phyloP scores from a whole-genome alignment of 169 alveolate species.

The Blepharisma undulans region DNA sequence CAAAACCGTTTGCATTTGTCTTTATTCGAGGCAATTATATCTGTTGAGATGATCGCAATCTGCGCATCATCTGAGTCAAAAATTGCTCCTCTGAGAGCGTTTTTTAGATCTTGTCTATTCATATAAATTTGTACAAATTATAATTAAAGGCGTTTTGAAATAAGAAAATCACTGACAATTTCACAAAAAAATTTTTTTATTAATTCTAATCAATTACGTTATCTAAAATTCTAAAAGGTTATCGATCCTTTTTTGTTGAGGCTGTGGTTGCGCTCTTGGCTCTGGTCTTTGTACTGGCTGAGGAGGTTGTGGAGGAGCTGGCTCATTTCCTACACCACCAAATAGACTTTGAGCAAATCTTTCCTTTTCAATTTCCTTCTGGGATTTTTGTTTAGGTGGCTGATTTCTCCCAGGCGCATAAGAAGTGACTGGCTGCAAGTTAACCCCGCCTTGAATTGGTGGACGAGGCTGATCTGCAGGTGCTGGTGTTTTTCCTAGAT shows the following conservation, averaged over 20 bases:
- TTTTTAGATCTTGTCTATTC: not conserved
- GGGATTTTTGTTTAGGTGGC: not conserved
- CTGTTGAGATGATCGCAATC: not conserved
- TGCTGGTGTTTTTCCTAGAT: not conserved
- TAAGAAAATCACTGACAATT: not conserved
- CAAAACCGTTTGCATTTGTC: not conserved
- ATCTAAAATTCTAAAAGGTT: not conserved
- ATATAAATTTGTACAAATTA: not conserved
- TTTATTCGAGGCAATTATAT: not conserved
- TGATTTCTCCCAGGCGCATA: not conserved
- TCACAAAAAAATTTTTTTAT: not conserved
- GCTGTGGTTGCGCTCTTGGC: not conserved
- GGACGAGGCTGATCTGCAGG: not conserved
- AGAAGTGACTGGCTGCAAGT: not conserved
- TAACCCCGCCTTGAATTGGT: not conserved
- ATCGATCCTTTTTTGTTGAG: not conserved
- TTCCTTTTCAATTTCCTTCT: conserved; percentile 18
- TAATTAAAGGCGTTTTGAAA: not conserved
- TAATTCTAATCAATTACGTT: not conserved
- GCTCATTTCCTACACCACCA: not conserved
- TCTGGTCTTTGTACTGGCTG: not conserved
- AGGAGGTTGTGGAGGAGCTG: not conserved
- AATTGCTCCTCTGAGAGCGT: not conserved
- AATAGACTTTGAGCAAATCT: conserved; percentile 8
- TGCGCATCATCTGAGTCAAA: not conserved